Evolutionary conservation across 306 rosid genomes (phyloP).

Genomic region (barrel medic (Medicago truncatula)): MtrunA17r5.0-ANR NC_053049.1:5652501-5653000

Average conservation of each 20-base stretch:
- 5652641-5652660: slow-evolving; percentile 70
- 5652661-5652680: slow-evolving; percentile 76
- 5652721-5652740: too few relatives aligned
- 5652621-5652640: slow-evolving; percentile 68
- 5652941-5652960: slow-evolving; percentile 70
- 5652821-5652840: slow-evolving; percentile 62
- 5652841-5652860: slow-evolving; percentile 60
- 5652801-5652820: slow-evolving; percentile 76
- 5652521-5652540: background rate
- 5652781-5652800: slow-evolving; percentile 61
- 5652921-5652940: slow-evolving; percentile 61
- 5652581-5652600: slow-evolving; percentile 80
- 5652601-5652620: slow-evolving; percentile 71
- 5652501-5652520: background rate
- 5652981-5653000: background rate
- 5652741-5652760: too few relatives aligned
- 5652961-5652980: slow-evolving; percentile 15
- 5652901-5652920: slow-evolving; percentile 70
- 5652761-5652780: slow-evolving; percentile 63
- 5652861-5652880: slow-evolving; percentile 69
- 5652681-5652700: slow-evolving; percentile 42
- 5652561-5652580: slow-evolving; percentile 53
- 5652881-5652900: slow-evolving; percentile 60
- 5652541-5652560: too few relatives aligned
- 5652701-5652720: background rate